Percentiles rank a stretch among this genome's conserved stretches.
These are phyloP conservation scores for Lotus japonicus DNA, from an alignment of 306 rosid genomes.

Conservation along the genomic window DNA sequence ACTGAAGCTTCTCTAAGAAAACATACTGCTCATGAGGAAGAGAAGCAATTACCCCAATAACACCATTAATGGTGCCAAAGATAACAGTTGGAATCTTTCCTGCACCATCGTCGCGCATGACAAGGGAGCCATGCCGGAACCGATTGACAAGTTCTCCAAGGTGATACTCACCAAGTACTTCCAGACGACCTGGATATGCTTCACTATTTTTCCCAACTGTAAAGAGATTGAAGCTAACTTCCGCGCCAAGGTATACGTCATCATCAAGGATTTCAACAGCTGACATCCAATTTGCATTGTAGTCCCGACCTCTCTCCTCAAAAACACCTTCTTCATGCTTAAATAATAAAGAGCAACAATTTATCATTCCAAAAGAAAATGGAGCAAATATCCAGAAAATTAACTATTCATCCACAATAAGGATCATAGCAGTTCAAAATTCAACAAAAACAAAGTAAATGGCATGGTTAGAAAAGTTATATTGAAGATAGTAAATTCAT, in stretches of 20 bases:
- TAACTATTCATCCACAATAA: neutral
- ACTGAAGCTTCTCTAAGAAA: slow-evolving; percentile 86
- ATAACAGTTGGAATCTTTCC: slow-evolving; percentile 96
- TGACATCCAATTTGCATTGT: slow-evolving; percentile 92
- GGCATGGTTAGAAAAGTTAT: neutral
- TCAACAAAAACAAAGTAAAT: neutral
- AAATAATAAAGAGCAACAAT: slow-evolving; percentile 17
- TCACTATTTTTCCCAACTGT: slow-evolving; percentile 59
- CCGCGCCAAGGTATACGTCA: slow-evolving; percentile 86
- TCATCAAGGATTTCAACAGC: slow-evolving; percentile 98
- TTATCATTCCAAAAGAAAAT: neutral
- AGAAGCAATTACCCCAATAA: slow-evolving; percentile 93
- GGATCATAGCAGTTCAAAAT: neutral
- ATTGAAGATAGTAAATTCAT: neutral
- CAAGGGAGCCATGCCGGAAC: slow-evolving; percentile 78
- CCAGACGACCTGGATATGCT: slow-evolving; percentile 89
- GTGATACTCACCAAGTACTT: slow-evolving; percentile 91
- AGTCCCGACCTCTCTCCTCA: slow-evolving; percentile 97
- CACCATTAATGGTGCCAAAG: slow-evolving; percentile 92
- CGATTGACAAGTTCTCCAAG: slow-evolving; percentile 82
- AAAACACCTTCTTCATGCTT: slow-evolving; percentile 99
- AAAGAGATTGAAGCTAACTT: slow-evolving; percentile 52
- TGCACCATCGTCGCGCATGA: slow-evolving; percentile 93
- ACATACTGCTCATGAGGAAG: slow-evolving; percentile 84
- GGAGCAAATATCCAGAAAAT: neutral